Conservation (phyloP, 2,329 filamentous ascomycete genomes). For the Fusarium anthophilum region DNA sequence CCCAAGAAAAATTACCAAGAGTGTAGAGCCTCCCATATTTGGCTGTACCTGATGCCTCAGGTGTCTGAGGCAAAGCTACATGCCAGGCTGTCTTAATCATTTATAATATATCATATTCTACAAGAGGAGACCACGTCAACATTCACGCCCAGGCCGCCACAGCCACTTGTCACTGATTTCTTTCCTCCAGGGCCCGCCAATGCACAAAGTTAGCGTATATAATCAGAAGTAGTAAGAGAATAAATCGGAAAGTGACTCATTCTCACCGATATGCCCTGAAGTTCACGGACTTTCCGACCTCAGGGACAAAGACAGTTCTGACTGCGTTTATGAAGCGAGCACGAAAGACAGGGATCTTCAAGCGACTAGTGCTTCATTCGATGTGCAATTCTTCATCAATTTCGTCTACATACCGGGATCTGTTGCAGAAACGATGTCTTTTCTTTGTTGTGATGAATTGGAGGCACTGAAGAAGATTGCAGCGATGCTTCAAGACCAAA, state of each 20-base stretch:
- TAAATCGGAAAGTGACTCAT: not conserved
- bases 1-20: accelerated
- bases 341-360: accelerated
- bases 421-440: too few species aligned
- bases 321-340: accelerated
- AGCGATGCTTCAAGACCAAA: not conserved
- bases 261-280: not conserved
- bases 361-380: not conserved
- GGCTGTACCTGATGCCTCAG: too few species aligned
- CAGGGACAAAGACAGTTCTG: not conserved
- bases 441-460: not conserved
- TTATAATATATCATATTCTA: not conserved
- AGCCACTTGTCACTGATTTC: not conserved
- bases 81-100: not conserved
- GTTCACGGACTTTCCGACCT: not conserved
- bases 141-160: not conserved
- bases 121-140: not conserved
- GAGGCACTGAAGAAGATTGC: not conserved
- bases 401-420: not conserved
- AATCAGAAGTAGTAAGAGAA: not conserved
- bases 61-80: too few species aligned
- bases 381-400: accelerated
- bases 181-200: accelerated
- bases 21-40: too few species aligned
- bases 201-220: accelerated